Evolutionary conservation across 257 asterid genomes (phyloP).

Genomic region (Ophiorrhiza pumila): DNA sequence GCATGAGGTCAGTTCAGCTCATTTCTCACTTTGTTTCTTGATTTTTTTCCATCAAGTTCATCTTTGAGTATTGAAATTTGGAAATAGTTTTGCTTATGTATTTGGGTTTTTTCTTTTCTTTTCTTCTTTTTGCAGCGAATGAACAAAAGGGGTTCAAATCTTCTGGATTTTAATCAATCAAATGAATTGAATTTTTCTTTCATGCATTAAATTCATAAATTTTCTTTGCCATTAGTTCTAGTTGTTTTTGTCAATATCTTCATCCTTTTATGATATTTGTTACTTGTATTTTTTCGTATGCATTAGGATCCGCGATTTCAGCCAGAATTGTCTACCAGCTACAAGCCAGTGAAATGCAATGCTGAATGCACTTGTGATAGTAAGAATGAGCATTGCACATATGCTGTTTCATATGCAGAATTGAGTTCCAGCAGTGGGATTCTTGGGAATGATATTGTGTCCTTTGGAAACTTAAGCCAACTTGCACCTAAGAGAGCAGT

Average conservation of each 20-base stretch:
- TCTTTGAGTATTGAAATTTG: background rate
- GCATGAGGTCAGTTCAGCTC: constrained; percentile 60
- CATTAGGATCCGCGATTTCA: constrained; percentile 86
- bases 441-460: constrained; percentile 79
- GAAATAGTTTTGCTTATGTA: background rate
- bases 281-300: background rate
- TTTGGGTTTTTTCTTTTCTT: too few relatives aligned
- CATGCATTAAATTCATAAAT: too few relatives aligned
- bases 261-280: background rate
- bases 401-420: constrained; percentile 93
- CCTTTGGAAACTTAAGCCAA: constrained; percentile 89
- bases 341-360: constrained; percentile 81
- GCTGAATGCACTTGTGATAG: constrained; percentile 78
- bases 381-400: constrained; percentile 63
- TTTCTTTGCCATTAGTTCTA: background rate
- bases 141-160: too few relatives aligned
- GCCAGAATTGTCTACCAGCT: constrained; percentile 74
- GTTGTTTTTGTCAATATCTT: background rate
- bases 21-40: background rate
- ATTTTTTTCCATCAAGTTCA: background rate
- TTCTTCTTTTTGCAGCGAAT: too few relatives aligned
- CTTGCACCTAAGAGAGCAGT: constrained; percentile 84
- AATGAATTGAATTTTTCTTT: background rate
- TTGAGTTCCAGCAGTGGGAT: constrained; percentile 99
- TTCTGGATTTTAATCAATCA: too few relatives aligned